A percentile compares a stretch with the other conserved stretches of the same genome.
phyloP scores from a whole-genome alignment of 345 rosid genomes.

The Brassica rapa region DNA sequence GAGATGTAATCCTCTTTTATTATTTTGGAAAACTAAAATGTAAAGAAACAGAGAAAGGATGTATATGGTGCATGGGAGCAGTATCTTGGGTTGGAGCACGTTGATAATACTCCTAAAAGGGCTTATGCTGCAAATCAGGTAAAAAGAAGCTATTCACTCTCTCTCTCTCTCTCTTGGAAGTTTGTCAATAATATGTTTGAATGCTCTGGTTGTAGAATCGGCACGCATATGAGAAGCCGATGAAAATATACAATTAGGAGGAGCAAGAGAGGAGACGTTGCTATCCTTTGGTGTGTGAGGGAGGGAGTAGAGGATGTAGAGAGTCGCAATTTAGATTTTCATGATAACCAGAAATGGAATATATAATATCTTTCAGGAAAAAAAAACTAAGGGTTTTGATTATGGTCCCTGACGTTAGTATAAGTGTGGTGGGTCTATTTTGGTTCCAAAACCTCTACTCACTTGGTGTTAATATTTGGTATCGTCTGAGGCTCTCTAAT shows the following conservation, averaged over 20 bases:
- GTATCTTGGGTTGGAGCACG: slow-evolving; percentile 90
- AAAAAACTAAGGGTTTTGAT: neutral
- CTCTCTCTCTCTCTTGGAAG: neutral
- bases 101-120: slow-evolving; percentile 80
- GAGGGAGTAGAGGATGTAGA: neutral
- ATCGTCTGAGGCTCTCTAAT: neutral
- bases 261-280: neutral
- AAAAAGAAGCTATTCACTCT: slow-evolving; percentile 2
- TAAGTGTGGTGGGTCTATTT: neutral
- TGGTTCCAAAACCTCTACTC: neutral
- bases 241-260: neutral
- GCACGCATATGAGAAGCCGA: neutral
- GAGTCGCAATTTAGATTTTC: neutral
- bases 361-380: neutral
- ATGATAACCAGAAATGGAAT: neutral
- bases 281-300: neutral
- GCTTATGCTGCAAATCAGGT: slow-evolving; percentile 82
- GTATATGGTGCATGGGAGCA: slow-evolving; percentile 35
- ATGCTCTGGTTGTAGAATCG: slow-evolving; percentile 9
- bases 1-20: neutral
- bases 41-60: slow-evolving; percentile 53
- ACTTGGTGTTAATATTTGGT: neutral
- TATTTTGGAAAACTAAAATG: neutral
- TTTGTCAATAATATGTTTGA: neutral
- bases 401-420: neutral